Conservation (phyloP, 2,329 filamentous ascomycete genomes). For the Tolypocladium ophioglossoides region DNA sequence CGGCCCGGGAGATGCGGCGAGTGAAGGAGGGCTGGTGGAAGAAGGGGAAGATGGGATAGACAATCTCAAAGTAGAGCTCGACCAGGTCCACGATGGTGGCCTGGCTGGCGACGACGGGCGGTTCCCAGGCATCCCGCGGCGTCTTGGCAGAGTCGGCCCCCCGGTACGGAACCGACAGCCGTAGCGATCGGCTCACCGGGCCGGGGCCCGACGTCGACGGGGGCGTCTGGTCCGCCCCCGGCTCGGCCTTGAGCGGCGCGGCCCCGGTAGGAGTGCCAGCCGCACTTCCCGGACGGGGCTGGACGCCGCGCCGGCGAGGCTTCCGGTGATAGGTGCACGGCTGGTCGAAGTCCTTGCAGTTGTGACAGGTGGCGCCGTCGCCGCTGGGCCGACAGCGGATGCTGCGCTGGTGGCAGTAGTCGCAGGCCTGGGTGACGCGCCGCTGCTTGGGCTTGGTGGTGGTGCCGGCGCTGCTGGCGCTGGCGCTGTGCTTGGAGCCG, state of each 20-base stretch:
- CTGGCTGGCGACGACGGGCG: slow-evolving; percentile 8
- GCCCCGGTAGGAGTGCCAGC: background rate
- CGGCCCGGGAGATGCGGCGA: slow-evolving; percentile 24
- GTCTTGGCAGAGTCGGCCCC: background rate
- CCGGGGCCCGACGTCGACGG: background rate
- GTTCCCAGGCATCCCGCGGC: slow-evolving; percentile 3
- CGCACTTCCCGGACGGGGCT: background rate
- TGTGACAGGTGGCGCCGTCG: slow-evolving; percentile 31
- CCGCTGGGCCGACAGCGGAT: slow-evolving; percentile 19
- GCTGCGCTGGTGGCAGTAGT: slow-evolving; percentile 33
- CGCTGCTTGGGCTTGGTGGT: slow-evolving; percentile 6
- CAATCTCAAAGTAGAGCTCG: slow-evolving; percentile 39
- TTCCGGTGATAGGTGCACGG: slow-evolving; percentile 34
- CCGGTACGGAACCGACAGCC: background rate
- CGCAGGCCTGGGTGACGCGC: slow-evolving; percentile 14
- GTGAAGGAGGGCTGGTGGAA: slow-evolving; percentile 36
- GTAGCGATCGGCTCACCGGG: background rate
- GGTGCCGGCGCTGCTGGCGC: background rate
- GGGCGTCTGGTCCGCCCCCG: background rate
- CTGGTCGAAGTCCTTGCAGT: slow-evolving; percentile 37
- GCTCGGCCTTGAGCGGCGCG: background rate
- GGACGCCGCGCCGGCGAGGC: slow-evolving; percentile 24
- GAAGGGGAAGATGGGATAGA: slow-evolving; percentile 43
- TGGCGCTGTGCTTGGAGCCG: background rate
- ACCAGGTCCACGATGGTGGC: slow-evolving; percentile 27